Evolutionary conservation across 352 stramenopile species (phyloP).

Genomic region (Phytophthora sp.): DNA sequence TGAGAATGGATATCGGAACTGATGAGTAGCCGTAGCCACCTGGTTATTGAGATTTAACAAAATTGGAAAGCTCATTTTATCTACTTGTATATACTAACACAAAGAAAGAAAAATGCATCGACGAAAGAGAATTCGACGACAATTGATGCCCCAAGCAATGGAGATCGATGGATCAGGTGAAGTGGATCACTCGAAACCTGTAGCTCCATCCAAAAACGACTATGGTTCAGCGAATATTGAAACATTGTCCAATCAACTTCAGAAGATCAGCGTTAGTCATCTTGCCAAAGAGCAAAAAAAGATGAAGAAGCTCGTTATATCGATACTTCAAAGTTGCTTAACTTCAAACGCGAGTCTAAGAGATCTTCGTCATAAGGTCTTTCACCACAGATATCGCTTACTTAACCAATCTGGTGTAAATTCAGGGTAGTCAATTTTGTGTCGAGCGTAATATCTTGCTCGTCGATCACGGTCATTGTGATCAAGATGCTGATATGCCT

Average conservation of each 20-base stretch:
- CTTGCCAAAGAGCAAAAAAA: slow-evolving; percentile 5
- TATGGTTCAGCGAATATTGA: slow-evolving; percentile 16
- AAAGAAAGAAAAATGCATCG: background rate
- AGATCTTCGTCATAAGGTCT: too few relatives aligned
- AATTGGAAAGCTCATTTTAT: background rate
- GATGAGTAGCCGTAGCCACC: background rate
- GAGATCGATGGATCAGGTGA: too few relatives aligned
- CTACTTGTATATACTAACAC: background rate
- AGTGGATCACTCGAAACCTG: background rate
- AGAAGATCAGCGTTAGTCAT: slow-evolving; percentile 12
- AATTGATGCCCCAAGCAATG: slow-evolving; percentile 11
- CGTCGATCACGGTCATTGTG: too few relatives aligned
- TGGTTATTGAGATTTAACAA: too few relatives aligned
- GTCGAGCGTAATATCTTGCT: too few relatives aligned
- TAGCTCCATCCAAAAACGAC: slow-evolving; percentile 3
- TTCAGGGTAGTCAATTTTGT: too few relatives aligned
- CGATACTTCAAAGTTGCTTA: slow-evolving; percentile 12
- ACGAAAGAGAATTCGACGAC: background rate
- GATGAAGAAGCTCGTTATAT: slow-evolving; percentile 1
- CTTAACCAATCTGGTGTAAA: too few relatives aligned
- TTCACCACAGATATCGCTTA: too few relatives aligned
- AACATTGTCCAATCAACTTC: slow-evolving; percentile 10
- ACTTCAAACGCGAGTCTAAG: slow-evolving; percentile 3
- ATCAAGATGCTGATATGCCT: too few relatives aligned
- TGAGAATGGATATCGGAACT: too few relatives aligned